Conservation (phyloP, 2,329 filamentous ascomycete genomes). For the Myriosclerotinia scirpicola region DNA sequence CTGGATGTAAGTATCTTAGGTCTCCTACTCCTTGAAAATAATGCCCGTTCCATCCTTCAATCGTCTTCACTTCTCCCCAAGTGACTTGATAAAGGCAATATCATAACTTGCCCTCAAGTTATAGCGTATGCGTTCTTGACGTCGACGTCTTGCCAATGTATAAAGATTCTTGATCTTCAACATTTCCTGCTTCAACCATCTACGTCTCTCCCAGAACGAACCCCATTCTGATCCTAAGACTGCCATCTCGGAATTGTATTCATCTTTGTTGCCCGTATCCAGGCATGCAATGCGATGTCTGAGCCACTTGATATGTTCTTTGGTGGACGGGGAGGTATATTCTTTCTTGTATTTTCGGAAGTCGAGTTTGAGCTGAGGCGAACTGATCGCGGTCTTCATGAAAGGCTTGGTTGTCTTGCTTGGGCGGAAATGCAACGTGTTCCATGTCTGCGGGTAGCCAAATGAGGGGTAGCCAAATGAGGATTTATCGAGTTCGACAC, state of each 20-base stretch:
- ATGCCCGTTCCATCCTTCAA: neutral
- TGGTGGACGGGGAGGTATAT: neutral
- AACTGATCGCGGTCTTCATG: neutral
- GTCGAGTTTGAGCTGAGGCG: neutral
- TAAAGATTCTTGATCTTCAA: neutral
- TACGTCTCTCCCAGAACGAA: slow-evolving; percentile 6
- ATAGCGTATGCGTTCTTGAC: neutral
- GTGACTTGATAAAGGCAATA: slow-evolving; percentile 13
- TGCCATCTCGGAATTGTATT: neutral
- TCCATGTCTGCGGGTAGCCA: neutral
- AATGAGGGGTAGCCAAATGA: too few species aligned
- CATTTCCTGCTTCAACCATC: slow-evolving; percentile 18
- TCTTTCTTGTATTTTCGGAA: slow-evolving; percentile 14
- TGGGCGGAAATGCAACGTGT: neutral
- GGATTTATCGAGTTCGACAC: neutral
- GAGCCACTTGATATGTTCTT: neutral
- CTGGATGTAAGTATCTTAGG: slow-evolving; percentile 3
- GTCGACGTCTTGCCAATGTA: neutral
- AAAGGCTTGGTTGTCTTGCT: neutral
- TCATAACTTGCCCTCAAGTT: slow-evolving; percentile 5
- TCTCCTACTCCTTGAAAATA: neutral
- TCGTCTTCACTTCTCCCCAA: neutral
- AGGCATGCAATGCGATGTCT: neutral
- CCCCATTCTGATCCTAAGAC: neutral
- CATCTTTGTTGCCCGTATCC: neutral